Evolutionary conservation across 1,284 basidiomycete species (phyloP).

Genomic region (Mycocalia duriaeana): DNA sequence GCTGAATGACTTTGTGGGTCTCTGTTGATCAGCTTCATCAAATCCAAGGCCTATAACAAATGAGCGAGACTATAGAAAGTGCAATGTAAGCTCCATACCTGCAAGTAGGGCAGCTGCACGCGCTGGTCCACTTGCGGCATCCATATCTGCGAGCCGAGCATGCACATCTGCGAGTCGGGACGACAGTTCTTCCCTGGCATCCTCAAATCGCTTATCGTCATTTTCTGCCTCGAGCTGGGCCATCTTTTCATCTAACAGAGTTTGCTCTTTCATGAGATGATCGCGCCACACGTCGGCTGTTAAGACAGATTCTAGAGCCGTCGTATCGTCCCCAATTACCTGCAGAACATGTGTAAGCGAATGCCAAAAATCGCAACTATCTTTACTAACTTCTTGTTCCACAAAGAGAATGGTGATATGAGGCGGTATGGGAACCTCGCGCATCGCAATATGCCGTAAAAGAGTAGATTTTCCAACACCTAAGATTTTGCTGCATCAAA

Average conservation of each 20-base stretch:
- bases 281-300: conserved; percentile 97
- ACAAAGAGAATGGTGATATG: conserved; percentile 98
- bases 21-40: conserved; percentile 80
- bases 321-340: conserved; percentile 90
- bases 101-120: conserved; percentile 87
- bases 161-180: conserved; percentile 90
- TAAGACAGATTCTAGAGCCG: conserved; percentile 89
- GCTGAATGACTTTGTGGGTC: conserved; percentile 85
- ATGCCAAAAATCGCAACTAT: conserved; percentile 2
- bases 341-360: conserved; percentile 22
- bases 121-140: conserved; percentile 94
- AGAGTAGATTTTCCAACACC: conserved; percentile 98
- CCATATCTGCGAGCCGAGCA: conserved; percentile 89
- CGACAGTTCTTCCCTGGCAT: conserved; percentile 83
- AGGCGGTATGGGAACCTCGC: conserved; percentile 89
- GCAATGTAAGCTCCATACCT: conserved; percentile 39
- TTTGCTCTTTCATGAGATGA: conserved; percentile 81
- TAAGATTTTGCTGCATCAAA: conserved; percentile 16
- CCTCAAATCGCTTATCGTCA: conserved; percentile 74
- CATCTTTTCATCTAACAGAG: conserved; percentile 68
- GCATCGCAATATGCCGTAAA: conserved; percentile 91
- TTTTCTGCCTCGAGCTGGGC: conserved; percentile 67
- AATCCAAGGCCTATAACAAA: conserved; percentile 74
- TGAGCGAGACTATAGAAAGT: not conserved
- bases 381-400: conserved; percentile 81